Percentiles rank a stretch among this genome's conserved stretches.
Evolutionary conservation across 192 early-diverging fungal species (phyloP).

Genomic region (Spizellomyces punctatus): DNA sequence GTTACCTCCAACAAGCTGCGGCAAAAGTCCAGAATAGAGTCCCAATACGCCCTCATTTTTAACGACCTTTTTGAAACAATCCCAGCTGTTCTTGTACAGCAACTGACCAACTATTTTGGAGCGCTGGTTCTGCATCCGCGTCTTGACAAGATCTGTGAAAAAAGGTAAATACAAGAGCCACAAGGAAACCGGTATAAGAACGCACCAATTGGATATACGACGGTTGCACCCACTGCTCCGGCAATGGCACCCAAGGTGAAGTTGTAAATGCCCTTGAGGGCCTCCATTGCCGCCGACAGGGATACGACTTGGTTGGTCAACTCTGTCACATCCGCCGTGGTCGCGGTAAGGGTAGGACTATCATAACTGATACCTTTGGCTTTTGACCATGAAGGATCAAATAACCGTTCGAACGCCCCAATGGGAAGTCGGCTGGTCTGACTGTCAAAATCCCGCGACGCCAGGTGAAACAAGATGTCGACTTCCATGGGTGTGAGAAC

Average conservation of each 20-base stretch:
- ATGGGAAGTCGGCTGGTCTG: conserved; percentile 18
- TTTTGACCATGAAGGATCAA: conserved; percentile 17
- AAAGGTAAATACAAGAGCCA: not conserved
- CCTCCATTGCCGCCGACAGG: conserved; percentile 46
- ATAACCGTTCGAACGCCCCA: conserved; percentile 28
- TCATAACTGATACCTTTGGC: conserved; percentile 30
- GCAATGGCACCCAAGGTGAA: conserved; percentile 85
- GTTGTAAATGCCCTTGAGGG: conserved; percentile 64
- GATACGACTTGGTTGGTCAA: conserved; percentile 17
- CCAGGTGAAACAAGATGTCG: conserved; percentile 72
- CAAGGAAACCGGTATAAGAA: not conserved
- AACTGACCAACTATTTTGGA: conserved; percentile 83
- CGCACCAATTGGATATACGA: conserved; percentile 88
- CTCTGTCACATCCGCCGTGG: conserved; percentile 27
- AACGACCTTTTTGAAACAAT: conserved; percentile 95
- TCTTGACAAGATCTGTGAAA: conserved; percentile 87
- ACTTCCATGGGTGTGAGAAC: conserved; percentile 74
- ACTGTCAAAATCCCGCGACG: conserved; percentile 24
- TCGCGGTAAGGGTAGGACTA: conserved; percentile 14
- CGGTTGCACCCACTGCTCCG: conserved; percentile 91
- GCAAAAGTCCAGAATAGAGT: conserved; percentile 90
- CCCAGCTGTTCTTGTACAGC: conserved; percentile 92
- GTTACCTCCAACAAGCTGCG: conserved; percentile 77
- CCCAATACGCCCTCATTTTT: conserved; percentile 88
- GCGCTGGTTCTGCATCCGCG: conserved; percentile 98